Evolutionary conservation across 345 rosid species (phyloP).

Genomic region (Pistacia vera): DNA sequence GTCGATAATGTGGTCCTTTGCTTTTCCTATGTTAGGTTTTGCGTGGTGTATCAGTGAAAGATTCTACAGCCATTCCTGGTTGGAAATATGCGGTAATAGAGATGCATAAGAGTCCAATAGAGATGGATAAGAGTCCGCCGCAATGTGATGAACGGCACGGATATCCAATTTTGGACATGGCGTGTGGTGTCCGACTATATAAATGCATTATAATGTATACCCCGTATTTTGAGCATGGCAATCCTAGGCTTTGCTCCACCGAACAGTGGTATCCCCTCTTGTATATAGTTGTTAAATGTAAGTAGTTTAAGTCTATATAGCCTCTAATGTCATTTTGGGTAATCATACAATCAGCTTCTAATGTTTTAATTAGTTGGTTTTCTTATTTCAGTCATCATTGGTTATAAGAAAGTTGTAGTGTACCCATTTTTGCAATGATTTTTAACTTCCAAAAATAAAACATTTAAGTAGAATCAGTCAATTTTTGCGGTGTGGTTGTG

Average conservation of each 20-base stretch:
- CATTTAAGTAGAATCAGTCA: too few species aligned
- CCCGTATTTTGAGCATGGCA: constrained; percentile 14
- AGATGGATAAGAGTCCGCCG: neutral
- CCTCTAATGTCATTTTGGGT: constrained; percentile 12
- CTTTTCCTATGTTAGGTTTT: constrained; percentile 10
- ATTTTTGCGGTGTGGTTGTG: too few species aligned
- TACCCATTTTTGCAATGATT: too few species aligned
- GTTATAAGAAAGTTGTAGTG: too few species aligned
- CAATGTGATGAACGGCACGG: neutral
- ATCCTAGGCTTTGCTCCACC: constrained; percentile 7
- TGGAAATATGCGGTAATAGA: constrained; percentile 4
- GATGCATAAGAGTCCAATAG: constrained; percentile 2
- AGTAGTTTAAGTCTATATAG: constrained; percentile 23
- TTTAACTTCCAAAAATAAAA: too few species aligned
- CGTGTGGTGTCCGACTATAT: constrained; percentile 19
- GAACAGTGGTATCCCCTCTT: constrained; percentile 1
- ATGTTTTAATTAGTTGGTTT: neutral
- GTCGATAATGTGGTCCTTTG: neutral
- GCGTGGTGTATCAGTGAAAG: neutral
- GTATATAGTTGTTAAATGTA: constrained; percentile 36
- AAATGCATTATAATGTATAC: neutral
- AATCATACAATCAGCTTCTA: constrained; percentile 6
- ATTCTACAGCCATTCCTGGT: neutral
- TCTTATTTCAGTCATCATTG: neutral
- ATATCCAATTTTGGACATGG: constrained; percentile 37